Conservation (phyloP, 352 stramenopile species). For the Hyaloperonospora brassicae region DNA sequence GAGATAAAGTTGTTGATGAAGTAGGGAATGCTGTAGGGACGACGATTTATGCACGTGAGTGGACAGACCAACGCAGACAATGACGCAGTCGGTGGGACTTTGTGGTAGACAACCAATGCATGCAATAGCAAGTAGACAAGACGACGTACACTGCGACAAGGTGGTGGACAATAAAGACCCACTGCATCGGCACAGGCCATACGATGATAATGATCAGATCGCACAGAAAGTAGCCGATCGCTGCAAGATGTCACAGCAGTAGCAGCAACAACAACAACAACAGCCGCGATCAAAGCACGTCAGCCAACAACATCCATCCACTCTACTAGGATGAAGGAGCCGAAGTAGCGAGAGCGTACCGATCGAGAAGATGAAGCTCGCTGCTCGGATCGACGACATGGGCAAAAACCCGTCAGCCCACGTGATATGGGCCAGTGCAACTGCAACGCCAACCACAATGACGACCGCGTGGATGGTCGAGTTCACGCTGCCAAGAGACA, state of each 20-base stretch:
- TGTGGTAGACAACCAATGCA: no score
- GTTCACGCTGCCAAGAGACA: constrained; percentile 43
- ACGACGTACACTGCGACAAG: constrained; percentile 66
- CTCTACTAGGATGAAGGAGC: neutral
- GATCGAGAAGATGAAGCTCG: constrained; percentile 80
- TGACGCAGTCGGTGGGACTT: neutral
- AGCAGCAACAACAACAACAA: neutral
- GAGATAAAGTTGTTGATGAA: constrained; percentile 84
- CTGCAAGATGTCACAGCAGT: constrained; percentile 24
- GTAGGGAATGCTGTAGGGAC: constrained; percentile 48
- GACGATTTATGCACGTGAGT: neutral
- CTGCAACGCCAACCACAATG: constrained; percentile 51
- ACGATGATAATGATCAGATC: constrained; percentile 75
- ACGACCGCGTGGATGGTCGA: constrained; percentile 68
- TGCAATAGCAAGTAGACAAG: neutral
- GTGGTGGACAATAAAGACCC: constrained; percentile 73
- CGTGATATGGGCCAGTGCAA: constrained; percentile 55
- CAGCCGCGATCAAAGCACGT: neutral
- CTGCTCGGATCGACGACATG: constrained; percentile 60
- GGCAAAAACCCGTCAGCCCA: constrained; percentile 62
- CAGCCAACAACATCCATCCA: neutral
- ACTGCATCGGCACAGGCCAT: constrained; percentile 70
- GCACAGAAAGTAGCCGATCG: constrained; percentile 73
- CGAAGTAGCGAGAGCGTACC: constrained; percentile 23
- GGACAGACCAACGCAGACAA: neutral